Evolutionary conservation across 2,329 filamentous ascomycete species (phyloP).

Genomic region (Aspergillus sp.): DNA sequence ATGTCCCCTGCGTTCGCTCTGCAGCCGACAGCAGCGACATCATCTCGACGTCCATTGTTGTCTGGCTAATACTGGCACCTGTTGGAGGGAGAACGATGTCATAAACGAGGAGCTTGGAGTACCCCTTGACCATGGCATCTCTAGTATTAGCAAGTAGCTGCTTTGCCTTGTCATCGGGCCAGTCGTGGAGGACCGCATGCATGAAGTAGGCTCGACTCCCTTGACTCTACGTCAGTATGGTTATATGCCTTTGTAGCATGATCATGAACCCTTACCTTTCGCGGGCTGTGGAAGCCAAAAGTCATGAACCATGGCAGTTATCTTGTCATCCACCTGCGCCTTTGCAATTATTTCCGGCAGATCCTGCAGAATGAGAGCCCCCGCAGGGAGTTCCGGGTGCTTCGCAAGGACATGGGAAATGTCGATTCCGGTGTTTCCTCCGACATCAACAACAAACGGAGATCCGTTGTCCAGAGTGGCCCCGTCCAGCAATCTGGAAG

Average conservation of each 20-base stretch:
- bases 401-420: constrained; percentile 29
- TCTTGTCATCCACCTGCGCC: constrained; percentile 22
- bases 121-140: constrained; percentile 31
- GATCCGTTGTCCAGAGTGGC: constrained; percentile 11
- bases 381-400: constrained; percentile 33
- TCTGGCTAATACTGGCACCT: constrained; percentile 29
- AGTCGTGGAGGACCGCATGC: constrained; percentile 41
- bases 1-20: constrained; percentile 31
- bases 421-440: constrained; percentile 41
- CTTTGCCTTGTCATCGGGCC: constrained; percentile 36
- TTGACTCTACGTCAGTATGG: background rate
- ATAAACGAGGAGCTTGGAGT: background rate
- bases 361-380: constrained; percentile 40
- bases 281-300: constrained; percentile 29
- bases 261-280: constrained; percentile 14
- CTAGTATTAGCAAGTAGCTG: constrained; percentile 31
- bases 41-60: constrained; percentile 38
- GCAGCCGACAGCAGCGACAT: constrained; percentile 49
- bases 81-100: constrained; percentile 35
- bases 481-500: constrained; percentile 21
- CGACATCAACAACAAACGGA: constrained; percentile 40
- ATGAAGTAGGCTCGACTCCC: background rate
- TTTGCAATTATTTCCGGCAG: constrained; percentile 37
- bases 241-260: background rate
- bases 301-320: constrained; percentile 27